Base-by-base conservation (phyloP, 805 yeast species). In the Ogataea dorogensis region DNA sequence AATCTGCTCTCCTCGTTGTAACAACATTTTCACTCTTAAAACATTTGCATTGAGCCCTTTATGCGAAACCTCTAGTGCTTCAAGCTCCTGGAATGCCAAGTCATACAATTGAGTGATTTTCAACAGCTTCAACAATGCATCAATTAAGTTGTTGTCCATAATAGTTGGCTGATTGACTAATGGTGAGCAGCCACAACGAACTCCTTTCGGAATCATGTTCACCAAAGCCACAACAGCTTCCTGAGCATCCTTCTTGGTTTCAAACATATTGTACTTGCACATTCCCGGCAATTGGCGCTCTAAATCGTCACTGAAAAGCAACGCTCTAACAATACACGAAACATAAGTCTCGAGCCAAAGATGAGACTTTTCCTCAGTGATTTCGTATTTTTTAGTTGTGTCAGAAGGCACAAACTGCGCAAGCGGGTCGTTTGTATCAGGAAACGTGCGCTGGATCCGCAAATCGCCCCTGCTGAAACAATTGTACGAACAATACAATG, bases 381-480 rank as follows among this genome's bases (percentile, higher is more conserved):
- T 49, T 23, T 24, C 49, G 33, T 15, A 45, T 25, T 39, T 51
- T 40, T 15, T 29, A 40, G 62, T 69, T 6, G 77, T 72, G 40
- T 70, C 63, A 12, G 67, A 65, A 26, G 77, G 68, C 2, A 82
- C 73, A 42, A 79, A 66, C 36, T 78, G 60, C 14, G 55, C 46
- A 51, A 65, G 32, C 35, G 67, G 43, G 51, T 54, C 56, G 4
- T 63, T 58, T 0, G 61, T 37, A 12, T 75, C 76, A 0, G 84
- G 82, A 43, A 77, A 72, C 29, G 69, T 67, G 13, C 75, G 71
- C 51, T 78, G 57, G 49, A 87, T 77, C 14, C 96, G 68, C 24
- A 89, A 63, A 57, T 91, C 98, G 5, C 81, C 72, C 37, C 71
- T 72, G 24, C 78, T 65, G 51, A 93, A 86, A 13, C 81, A 70